Conservation (phyloP, 176 grass and related monocot genomes). For the Alloteropsis semialata region DNA sequence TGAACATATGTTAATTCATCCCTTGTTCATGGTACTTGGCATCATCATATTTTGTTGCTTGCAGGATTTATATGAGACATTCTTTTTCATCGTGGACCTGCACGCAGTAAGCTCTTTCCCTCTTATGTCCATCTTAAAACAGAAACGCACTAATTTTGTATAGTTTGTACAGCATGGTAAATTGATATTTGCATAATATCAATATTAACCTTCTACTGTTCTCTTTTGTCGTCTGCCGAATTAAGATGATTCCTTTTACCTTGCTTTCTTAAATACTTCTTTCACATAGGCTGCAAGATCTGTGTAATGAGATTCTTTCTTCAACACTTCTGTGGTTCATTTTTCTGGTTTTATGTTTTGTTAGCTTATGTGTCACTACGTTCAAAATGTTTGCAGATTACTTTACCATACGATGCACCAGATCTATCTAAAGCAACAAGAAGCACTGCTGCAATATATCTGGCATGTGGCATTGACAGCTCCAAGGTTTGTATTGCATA, state of each 20-base stretch:
- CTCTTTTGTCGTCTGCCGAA: neutral
- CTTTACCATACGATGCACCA: slow-evolving; percentile 79
- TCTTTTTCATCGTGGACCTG: slow-evolving; percentile 98
- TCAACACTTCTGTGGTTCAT: neutral
- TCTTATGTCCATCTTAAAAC: slow-evolving; percentile 3
- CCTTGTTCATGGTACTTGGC: neutral
- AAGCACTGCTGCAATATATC: slow-evolving; percentile 94
- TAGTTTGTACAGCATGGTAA: slow-evolving; percentile 14
- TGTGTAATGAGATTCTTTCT: slow-evolving; percentile 13
- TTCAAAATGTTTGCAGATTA: slow-evolving; percentile 58
- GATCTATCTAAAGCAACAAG: slow-evolving; percentile 86
- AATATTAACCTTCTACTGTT: neutral
- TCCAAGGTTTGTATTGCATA: slow-evolving; percentile 64
- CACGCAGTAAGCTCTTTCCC: slow-evolving; percentile 68
- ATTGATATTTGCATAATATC: slow-evolving; percentile 20
- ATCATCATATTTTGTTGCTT: slow-evolving; percentile 20
- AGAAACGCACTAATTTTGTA: neutral
- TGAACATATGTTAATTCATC: neutral
- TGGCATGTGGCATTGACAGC: slow-evolving; percentile 89
- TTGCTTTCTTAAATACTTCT: neutral
- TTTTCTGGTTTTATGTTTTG: neutral
- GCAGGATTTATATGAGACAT: slow-evolving; percentile 92
- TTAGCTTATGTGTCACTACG: neutral
- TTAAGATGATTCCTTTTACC: slow-evolving; percentile 26
- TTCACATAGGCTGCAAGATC: neutral